Conservation (phyloP, 1,139 yeast species). For the Sugiyamaella pinicola region DNA sequence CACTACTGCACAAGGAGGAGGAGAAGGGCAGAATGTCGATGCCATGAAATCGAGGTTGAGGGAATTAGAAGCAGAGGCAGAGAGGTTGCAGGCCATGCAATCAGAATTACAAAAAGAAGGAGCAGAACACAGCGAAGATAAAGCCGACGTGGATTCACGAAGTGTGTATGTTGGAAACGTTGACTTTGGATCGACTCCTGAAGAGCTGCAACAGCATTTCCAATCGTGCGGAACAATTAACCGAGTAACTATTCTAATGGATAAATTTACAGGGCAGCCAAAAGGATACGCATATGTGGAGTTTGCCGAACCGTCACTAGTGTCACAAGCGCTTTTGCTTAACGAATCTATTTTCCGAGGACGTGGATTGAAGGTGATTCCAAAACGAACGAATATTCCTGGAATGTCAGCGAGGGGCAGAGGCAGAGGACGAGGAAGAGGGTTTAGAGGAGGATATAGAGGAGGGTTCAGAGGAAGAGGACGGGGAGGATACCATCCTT, state of each 20-base stretch:
- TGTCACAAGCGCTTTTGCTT: conserved; percentile 64
- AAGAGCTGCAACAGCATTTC: conserved; percentile 78
- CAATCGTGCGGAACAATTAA: conserved; percentile 74
- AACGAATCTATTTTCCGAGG: conserved; percentile 70
- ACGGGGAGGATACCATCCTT: conserved; percentile 45
- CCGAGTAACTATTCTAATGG: conserved; percentile 76
- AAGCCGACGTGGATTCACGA: conserved; percentile 68
- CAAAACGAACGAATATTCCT: conserved; percentile 81
- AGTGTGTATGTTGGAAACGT: conserved; percentile 89
- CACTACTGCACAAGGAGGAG: not conserved
- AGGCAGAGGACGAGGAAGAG: conserved; percentile 51
- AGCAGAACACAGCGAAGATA: conserved; percentile 50
- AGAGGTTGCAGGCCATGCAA: conserved; percentile 55
- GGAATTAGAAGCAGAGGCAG: conserved; percentile 57
- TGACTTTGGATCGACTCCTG: conserved; percentile 76
- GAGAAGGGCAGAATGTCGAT: conserved; percentile 29
- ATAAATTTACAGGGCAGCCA: conserved; percentile 74
- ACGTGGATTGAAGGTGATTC: conserved; percentile 67
- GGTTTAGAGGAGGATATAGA: conserved; percentile 44
- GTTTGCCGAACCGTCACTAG: conserved; percentile 64
- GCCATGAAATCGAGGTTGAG: conserved; percentile 44
- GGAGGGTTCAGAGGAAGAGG: conserved; percentile 50
- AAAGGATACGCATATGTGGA: conserved; percentile 88
- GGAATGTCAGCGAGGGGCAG: conserved; percentile 55
- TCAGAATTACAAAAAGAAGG: conserved; percentile 51